Percentiles rank a stretch among this genome's conserved stretches.
phyloP scores from a whole-genome alignment of 169 alveolate species.

The Amoebophrya sp. region DNA sequence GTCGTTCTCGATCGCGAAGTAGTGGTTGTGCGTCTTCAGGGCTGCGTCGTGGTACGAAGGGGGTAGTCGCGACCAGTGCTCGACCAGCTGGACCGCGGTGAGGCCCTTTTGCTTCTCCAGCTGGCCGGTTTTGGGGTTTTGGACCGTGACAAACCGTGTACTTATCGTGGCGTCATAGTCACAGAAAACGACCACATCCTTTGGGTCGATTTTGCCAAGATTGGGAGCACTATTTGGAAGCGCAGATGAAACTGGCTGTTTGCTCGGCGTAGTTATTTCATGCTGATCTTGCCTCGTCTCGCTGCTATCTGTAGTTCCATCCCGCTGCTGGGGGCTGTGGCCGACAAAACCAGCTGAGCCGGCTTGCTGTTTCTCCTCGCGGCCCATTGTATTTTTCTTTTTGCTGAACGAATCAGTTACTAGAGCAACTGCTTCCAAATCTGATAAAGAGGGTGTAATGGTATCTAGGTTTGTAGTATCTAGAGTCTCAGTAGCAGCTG shows the following conservation, averaged over 20 bases:
- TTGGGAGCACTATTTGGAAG: no score
- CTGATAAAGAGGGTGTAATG: no score
- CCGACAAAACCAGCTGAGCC: no score
- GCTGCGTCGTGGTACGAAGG: background rate
- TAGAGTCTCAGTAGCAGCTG: no score
- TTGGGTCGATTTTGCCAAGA: no score
- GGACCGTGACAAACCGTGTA: background rate
- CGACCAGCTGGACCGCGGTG: background rate
- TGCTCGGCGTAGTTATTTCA: background rate
- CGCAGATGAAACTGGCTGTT: no score
- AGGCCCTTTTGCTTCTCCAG: background rate
- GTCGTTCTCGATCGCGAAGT: background rate
- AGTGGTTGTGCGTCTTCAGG: background rate
- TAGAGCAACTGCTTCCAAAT: no score
- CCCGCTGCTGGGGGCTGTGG: background rate
- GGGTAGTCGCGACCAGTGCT: background rate
- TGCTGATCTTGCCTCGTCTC: background rate
- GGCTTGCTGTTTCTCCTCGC: no score
- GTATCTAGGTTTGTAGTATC: no score
- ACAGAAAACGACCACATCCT: background rate
- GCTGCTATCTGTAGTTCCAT: background rate
- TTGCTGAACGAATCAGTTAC: no score
- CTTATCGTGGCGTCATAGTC: background rate
- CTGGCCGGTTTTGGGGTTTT: no score
- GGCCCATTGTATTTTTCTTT: no score